Conservation (phyloP, 257 asterid genomes). For the Orobanche coerulescens region DNA sequence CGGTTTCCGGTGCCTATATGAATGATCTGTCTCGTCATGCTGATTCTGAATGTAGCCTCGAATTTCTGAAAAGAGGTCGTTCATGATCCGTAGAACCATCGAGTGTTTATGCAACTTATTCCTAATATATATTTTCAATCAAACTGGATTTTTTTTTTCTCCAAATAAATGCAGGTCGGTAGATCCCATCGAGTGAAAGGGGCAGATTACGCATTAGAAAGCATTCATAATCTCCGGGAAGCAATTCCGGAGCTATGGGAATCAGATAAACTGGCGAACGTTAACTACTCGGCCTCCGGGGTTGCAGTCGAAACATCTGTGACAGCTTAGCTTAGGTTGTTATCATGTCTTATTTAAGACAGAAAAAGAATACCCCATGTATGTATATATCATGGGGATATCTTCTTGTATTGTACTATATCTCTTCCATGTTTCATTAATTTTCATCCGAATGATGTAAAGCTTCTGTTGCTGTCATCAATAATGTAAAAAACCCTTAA, state of each 20-base stretch:
- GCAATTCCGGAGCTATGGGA: slow-evolving; percentile 93
- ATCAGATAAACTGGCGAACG: slow-evolving; percentile 50
- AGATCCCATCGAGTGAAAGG: slow-evolving; percentile 78
- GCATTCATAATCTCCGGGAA: slow-evolving; percentile 82
- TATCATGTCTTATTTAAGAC: slow-evolving; percentile 1
- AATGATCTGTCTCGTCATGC: no score
- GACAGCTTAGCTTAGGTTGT: slow-evolving; percentile 40
- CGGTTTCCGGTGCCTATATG: no score
- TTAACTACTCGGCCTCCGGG: slow-evolving; percentile 50
- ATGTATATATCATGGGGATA: slow-evolving; percentile 21
- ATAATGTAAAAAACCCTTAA: slow-evolving; percentile 35
- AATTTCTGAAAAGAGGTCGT: no score
- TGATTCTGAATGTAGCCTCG: no score
- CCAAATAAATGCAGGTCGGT: slow-evolving; percentile 48
- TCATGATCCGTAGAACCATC: no score
- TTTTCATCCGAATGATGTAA: slow-evolving; percentile 22
- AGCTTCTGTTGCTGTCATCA: slow-evolving; percentile 23
- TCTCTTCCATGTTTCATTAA: neutral
- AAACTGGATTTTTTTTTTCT: neutral
- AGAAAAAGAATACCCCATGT: neutral
- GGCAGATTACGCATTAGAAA: slow-evolving; percentile 84
- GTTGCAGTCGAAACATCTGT: slow-evolving; percentile 83
- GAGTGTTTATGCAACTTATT: neutral
- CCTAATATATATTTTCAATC: neutral
- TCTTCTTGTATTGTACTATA: slow-evolving; percentile 16